Evolutionary conservation across 2,329 filamentous ascomycete species (phyloP), one percentile per base, ranked within the genome.

Genomic region (Ramularia collo-cygni): DNA sequence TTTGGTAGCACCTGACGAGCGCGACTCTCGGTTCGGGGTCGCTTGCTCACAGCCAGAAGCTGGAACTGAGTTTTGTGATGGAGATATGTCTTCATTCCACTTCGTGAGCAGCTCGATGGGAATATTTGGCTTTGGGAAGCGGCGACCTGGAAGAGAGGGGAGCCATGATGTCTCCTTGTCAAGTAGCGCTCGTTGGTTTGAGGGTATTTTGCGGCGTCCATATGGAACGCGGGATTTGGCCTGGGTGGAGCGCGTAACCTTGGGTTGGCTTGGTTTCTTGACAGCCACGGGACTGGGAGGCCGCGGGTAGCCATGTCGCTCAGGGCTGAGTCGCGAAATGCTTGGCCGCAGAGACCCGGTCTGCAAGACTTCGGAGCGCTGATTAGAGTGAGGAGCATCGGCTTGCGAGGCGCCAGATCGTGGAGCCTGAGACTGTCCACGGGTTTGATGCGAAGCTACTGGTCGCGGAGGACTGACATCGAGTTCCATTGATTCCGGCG

Each of bases 161-260:
- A 60, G 42, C 63, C 63, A 66, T 5, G 55, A 72, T 12, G 68
- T 62, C 4, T 59, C 44, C 8, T 63, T 55, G 4, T 69, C 64
- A 1, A 82, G 58, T 4, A 81, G 59, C 7, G 61, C 50, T 30
- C 58, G 53, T 49, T 82, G 78, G 12, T 72, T 64, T 17, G 56
- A 60, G 2, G 71, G 65, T 4, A 66, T 59, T 19, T 41, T 57
- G 16, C 46, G 42, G 3, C 55, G 51, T 10, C 48, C 48, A 37
- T 60, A 56, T 16, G 44, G 45, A 28, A 46, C 27, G 16, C 15
- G n/a, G n/a, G n/a, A n/a, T n/a, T n/a, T 30, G 28, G 12, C 21
- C n/a, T n/a, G n/a, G n/a, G n/a, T n/a, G n/a, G n/a, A n/a, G n/a
- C 37, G 32, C 37, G 40, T 24, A 16, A 33, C 3, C 26, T 34